Conservation (phyloP, 1,284 basidiomycete genomes). For the Tilletia caries region DNA sequence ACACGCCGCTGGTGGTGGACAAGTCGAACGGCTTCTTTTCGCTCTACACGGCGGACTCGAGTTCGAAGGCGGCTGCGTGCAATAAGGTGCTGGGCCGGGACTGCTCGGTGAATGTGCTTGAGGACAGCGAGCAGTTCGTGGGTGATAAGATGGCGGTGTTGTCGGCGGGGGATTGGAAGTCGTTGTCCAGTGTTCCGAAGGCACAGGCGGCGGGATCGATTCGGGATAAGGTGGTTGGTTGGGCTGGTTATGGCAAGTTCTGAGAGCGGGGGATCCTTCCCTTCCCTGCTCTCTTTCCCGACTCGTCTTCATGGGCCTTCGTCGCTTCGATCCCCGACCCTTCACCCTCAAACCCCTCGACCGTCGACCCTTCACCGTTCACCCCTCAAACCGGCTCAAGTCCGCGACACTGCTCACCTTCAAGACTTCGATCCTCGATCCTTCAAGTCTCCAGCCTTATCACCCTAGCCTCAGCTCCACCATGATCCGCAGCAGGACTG, state of each 20-base stretch:
- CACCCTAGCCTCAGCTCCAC: too few species aligned
- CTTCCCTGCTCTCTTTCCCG: too few species aligned
- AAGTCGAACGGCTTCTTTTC: background rate
- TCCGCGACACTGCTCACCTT: too few species aligned
- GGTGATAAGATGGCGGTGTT: background rate
- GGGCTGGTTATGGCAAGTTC: background rate
- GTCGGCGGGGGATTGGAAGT: background rate
- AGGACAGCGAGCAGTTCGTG: background rate
- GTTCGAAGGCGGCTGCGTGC: background rate
- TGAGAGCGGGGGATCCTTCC: too few species aligned
- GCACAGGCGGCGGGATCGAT: background rate
- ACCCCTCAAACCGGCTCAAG: too few species aligned
- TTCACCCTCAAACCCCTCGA: too few species aligned
- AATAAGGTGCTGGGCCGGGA: background rate
- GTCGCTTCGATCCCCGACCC: too few species aligned
- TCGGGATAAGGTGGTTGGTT: background rate
- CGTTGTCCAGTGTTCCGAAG: background rate
- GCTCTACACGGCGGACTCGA: conserved; percentile 3
- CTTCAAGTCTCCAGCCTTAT: too few species aligned
- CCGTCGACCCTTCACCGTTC: too few species aligned
- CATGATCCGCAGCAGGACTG: too few species aligned
- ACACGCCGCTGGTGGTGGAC: background rate
- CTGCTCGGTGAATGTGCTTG: background rate
- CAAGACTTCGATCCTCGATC: too few species aligned
- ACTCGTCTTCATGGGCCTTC: too few species aligned